These are phyloP conservation scores for Allantophomopsis lycopodina DNA, from an alignment of 2,329 filamentous ascomycete species.

Conservation along the genomic window DNA sequence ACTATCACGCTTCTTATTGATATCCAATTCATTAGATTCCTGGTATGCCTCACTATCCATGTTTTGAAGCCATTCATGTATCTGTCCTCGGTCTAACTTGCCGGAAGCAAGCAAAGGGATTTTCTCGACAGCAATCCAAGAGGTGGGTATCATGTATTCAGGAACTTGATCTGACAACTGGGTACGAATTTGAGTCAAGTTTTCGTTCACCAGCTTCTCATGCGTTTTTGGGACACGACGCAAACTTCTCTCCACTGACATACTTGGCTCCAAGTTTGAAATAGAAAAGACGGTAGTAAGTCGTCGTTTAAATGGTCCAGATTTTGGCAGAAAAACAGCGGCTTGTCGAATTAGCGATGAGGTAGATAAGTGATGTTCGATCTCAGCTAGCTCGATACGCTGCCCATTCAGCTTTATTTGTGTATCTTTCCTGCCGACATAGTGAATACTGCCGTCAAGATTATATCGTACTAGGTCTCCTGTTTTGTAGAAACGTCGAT, in stretches of 20 bases:
- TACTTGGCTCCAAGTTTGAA: too few relatives aligned
- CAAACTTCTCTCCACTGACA: too few relatives aligned
- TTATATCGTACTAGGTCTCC: slow-evolving; percentile 29
- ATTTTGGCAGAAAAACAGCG: too few relatives aligned
- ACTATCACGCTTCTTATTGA: too few relatives aligned
- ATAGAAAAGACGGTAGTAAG: too few relatives aligned
- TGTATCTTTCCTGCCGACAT: slow-evolving; percentile 46
- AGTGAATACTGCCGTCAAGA: slow-evolving; percentile 43
- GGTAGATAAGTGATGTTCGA: slow-evolving; percentile 14
- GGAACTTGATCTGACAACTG: slow-evolving; percentile 6
- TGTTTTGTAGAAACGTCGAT: slow-evolving; percentile 15
- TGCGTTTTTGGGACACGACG: too few relatives aligned
- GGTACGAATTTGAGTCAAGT: slow-evolving; percentile 28
- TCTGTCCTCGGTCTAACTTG: slow-evolving; percentile 22
- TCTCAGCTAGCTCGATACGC: slow-evolving; percentile 48
- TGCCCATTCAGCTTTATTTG: slow-evolving; percentile 54
- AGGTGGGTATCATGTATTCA: slow-evolving; percentile 21
- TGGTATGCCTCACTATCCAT: too few relatives aligned
- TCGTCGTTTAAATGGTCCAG: too few relatives aligned
- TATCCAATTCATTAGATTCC: too few relatives aligned
- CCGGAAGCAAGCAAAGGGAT: slow-evolving; percentile 18
- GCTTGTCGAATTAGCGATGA: slow-evolving; percentile 4
- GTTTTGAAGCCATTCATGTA: not conserved
- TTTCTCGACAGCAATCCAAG: slow-evolving; percentile 12
- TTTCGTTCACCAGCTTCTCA: too few relatives aligned